Evolutionary conservation across 2,329 filamentous ascomycete genomes (phyloP).

Genomic region (Fonsecaea pugnacius): DNA sequence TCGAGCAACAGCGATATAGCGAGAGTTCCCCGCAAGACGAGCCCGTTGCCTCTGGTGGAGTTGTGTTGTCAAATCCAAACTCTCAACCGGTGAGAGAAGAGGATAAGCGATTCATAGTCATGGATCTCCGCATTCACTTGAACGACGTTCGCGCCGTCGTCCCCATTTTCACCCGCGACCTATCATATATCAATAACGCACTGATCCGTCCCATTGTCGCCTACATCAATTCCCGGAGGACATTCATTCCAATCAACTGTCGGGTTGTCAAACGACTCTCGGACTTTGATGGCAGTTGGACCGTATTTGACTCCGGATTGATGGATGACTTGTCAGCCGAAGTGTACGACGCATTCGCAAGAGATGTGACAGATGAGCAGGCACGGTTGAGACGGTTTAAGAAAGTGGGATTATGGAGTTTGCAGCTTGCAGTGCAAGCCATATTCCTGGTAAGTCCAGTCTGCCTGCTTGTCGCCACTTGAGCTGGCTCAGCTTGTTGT

Average conservation of each 20-base stretch:
- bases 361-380: constrained; percentile 86
- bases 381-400: constrained; percentile 84
- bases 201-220: constrained; percentile 94
- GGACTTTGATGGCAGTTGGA: constrained; percentile 97
- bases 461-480: not conserved
- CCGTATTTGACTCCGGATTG: constrained; percentile 86
- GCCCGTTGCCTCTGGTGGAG: constrained; percentile 28
- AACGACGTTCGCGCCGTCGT: constrained; percentile 94
- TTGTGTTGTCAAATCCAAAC: constrained; percentile 4
- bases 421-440: constrained; percentile 89
- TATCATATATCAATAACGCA: constrained; percentile 95
- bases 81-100: constrained; percentile 47
- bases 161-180: constrained; percentile 85
- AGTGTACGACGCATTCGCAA: constrained; percentile 89
- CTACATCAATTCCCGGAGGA: constrained; percentile 94
- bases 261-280: constrained; percentile 85
- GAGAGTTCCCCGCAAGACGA: constrained; percentile 2
- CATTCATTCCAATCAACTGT: constrained; percentile 94
- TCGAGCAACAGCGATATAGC: constrained; percentile 23
- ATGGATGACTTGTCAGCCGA: constrained; percentile 93
- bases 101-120: constrained; percentile 80
- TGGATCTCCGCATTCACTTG: constrained; percentile 92
- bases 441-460: constrained; percentile 75
- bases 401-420: constrained; percentile 95
- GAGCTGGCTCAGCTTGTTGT: not conserved